Evolutionary conservation across 306 rosid genomes (phyloP).

Genomic region (Lagenaria siceraria): DNA sequence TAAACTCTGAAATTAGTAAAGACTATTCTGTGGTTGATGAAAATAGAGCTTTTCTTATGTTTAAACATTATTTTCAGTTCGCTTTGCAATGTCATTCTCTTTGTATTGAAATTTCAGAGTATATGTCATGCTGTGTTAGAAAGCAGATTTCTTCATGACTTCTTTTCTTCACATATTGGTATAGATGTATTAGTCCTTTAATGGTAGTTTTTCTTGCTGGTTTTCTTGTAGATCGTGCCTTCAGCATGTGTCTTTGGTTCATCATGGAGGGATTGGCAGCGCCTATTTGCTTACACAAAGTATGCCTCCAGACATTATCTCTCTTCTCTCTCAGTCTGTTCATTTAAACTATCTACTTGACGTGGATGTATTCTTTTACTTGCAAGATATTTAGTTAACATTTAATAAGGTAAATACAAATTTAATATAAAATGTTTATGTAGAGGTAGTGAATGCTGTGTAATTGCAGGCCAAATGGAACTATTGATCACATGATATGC

Average conservation of each 20-base stretch:
- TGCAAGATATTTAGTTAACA: background rate
- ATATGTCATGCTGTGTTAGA: background rate
- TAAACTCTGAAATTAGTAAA: background rate
- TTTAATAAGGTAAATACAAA: background rate
- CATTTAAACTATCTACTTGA: background rate
- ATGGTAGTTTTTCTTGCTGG: background rate
- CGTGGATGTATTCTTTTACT: background rate
- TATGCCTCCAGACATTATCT: slow-evolving; percentile 15
- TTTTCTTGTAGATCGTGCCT: slow-evolving; percentile 50
- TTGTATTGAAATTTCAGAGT: background rate
- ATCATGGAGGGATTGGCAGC: slow-evolving; percentile 74
- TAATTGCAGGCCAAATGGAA: slow-evolving; percentile 45
- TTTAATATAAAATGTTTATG: background rate
- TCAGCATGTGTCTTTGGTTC: slow-evolving; percentile 71
- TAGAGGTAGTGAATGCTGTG: background rate
- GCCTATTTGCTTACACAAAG: slow-evolving; percentile 64
- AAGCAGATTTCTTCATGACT: background rate
- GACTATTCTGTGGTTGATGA: background rate
- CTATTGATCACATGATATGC: slow-evolving; percentile 56
- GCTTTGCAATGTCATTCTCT: background rate
- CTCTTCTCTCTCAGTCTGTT: background rate
- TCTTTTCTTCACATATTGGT: background rate
- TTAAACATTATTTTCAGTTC: background rate
- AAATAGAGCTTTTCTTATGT: background rate
- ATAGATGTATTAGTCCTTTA: background rate